Conservation (phyloP, 345 rosid species). For the Eucalyptus tenuipes region DNA sequence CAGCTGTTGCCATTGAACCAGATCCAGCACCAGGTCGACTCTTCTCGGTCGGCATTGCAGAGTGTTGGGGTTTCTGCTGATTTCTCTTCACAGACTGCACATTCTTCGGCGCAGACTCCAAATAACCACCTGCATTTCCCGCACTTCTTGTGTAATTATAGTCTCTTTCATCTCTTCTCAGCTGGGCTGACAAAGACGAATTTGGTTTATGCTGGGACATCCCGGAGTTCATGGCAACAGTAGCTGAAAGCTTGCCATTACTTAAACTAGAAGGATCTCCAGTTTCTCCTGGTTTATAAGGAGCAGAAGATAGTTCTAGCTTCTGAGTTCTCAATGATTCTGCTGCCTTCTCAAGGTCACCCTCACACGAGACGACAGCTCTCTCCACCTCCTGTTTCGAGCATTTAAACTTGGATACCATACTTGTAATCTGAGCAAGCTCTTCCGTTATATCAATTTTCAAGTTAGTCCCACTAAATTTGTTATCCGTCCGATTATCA, state of each 20-base stretch:
- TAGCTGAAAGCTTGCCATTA: slow-evolving; percentile 17
- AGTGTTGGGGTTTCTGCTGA: slow-evolving; percentile 43
- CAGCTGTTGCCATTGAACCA: slow-evolving; percentile 34
- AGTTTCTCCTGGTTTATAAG: slow-evolving; percentile 46
- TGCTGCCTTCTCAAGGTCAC: slow-evolving; percentile 61
- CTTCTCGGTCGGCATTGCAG: slow-evolving; percentile 31
- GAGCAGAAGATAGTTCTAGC: slow-evolving; percentile 30
- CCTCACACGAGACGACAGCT: slow-evolving; percentile 57
- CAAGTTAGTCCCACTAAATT: slow-evolving; percentile 37
- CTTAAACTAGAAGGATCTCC: slow-evolving; percentile 34
- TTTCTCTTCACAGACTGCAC: slow-evolving; percentile 42
- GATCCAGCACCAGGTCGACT: slow-evolving; percentile 42
- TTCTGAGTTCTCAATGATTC: slow-evolving; percentile 33
- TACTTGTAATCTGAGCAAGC: slow-evolving; percentile 55
- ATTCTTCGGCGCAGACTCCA: slow-evolving; percentile 27
- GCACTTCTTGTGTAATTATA: slow-evolving; percentile 44
- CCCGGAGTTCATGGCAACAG: neutral
- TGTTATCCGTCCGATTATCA: slow-evolving; percentile 29
- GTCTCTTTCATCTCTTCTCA: slow-evolving; percentile 51
- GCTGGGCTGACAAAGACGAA: slow-evolving; percentile 18
- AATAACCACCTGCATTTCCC: slow-evolving; percentile 10
- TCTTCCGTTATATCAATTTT: slow-evolving; percentile 83
- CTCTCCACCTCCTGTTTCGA: slow-evolving; percentile 83
- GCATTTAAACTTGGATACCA: slow-evolving; percentile 51
- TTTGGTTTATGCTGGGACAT: slow-evolving; percentile 17